Base-by-base conservation (phyloP, 495 filamentous ascomycete genomes). In the Penicillium ochrochloron region DNA sequence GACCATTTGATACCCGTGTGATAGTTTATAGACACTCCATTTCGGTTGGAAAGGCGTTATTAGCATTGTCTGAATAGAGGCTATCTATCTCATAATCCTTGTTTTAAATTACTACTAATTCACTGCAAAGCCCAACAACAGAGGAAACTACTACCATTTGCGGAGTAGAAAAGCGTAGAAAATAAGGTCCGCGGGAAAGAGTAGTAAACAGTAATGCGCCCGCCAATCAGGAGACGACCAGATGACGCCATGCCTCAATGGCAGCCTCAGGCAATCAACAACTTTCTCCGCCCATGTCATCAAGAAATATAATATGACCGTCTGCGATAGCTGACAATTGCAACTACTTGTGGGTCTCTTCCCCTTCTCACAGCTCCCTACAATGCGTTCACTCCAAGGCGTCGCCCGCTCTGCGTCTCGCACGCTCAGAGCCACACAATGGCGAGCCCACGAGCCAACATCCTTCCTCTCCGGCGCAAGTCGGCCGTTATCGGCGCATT, bases 301-400 rank as follows among this genome's bases (percentile, higher is more conserved):
- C 56, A 50, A 60, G 61, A 19, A 62, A 61, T 61, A 41, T 69
- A 65, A 52, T 60, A 62, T 65, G 51, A 21, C 57, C 29, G 27
- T 29, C 31, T 23, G 51, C 48, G 39, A 56, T 8, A 37, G 62
- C 44, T 63, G 31, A 27, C 59, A 19, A 19, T 59, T 64, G 23
- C 25, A 53, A 15, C 39, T 54, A 29, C 48, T 50, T 63, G 54
- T 53, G 34, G 51, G 42, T 42, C 33, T 25, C 37, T 37, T 11
- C 44, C 42, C 50, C 55, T 12, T 39, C 12, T 46, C 29, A 52
- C 21, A 35, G 34, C 37, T 21, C 11, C 19, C 60, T 29, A 59
- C 27, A 15, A 76, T 78, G 73, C 67, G 62, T 44, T 70, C 73
- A n/a, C 35, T 76, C 23, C 68, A 71, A 48, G 59, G 63, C n/a